Evolutionary conservation across 331 rosid genomes (phyloP).

Genomic region (Telfairia occidentalis): DNA sequence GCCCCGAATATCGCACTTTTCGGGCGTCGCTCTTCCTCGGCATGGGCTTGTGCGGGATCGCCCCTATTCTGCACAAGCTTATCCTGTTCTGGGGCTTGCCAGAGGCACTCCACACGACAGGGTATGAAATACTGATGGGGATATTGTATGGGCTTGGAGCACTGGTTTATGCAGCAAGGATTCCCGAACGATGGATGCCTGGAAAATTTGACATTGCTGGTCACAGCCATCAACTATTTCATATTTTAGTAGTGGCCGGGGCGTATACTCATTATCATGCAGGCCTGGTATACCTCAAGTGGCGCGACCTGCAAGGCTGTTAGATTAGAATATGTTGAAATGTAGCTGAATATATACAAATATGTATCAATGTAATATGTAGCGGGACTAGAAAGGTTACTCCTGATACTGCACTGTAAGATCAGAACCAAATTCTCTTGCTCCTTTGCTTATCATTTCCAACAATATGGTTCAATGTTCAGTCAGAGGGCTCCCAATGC

Average conservation of each 20-base stretch:
- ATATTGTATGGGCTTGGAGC: constrained; percentile 69
- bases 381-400: neutral
- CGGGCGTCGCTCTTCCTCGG: constrained; percentile 74
- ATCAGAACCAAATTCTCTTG: neutral
- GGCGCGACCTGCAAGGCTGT: constrained; percentile 88
- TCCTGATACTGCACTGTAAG: neutral
- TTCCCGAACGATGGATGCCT: constrained; percentile 97
- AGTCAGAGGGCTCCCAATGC: neutral
- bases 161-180: constrained; percentile 75
- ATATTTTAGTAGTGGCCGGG: constrained; percentile 78
- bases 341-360: neutral
- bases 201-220: constrained; percentile 96
- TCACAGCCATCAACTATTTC: constrained; percentile 90
- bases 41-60: constrained; percentile 72
- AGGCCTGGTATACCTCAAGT: constrained; percentile 75
- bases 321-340: constrained; percentile 14
- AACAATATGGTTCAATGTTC: neutral
- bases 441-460: neutral
- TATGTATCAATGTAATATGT: neutral
- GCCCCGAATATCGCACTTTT: constrained; percentile 52
- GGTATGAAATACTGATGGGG: constrained; percentile 87
- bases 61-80: constrained; percentile 80
- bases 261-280: constrained; percentile 82
- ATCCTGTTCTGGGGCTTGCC: constrained; percentile 67
- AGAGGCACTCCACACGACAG: constrained; percentile 69